Conservation (phyloP, 2,329 filamentous ascomycete genomes). For the Madurella mycetomatis region DNA sequence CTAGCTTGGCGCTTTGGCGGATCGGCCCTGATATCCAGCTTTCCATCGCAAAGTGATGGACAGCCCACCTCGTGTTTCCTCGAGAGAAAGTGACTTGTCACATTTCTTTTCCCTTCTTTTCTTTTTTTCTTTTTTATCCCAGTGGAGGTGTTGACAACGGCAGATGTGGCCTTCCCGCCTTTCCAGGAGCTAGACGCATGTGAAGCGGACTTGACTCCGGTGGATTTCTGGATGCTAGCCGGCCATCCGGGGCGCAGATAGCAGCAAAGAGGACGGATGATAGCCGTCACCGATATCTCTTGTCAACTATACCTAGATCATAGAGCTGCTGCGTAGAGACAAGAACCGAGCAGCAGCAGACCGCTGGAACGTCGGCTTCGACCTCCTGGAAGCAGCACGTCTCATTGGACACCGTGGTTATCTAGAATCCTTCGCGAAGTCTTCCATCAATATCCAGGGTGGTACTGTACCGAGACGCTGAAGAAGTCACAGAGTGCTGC, state of each 20-base stretch:
- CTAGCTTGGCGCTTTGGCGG: conserved; percentile 20
- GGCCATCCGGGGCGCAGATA: background rate
- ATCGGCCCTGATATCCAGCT: conserved; percentile 20
- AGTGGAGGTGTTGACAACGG: background rate
- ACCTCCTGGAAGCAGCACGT: background rate
- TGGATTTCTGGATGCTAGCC: conserved; percentile 4
- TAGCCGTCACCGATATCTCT: too few species aligned
- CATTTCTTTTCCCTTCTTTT: too few species aligned
- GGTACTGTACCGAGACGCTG: background rate
- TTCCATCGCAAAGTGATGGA: background rate
- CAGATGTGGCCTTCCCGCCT: conserved; percentile 4
- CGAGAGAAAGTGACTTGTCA: conserved; percentile 7
- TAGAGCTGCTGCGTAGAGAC: background rate
- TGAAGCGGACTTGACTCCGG: conserved; percentile 8
- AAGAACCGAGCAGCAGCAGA: background rate
- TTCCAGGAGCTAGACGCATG: conserved; percentile 8
- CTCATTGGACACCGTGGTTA: conserved; percentile 10
- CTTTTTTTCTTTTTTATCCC: background rate
- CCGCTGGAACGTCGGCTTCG: conserved; percentile 9
- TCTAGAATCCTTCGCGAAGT: conserved; percentile 14
- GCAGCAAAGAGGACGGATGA: background rate
- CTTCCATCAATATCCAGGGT: conserved; percentile 20
- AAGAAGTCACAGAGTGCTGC: background rate
- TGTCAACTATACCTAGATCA: too few species aligned
- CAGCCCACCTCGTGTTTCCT: conserved; percentile 4